Base-by-base conservation (phyloP, 2,329 filamentous ascomycete species). In the Claviceps sorghi region DNA sequence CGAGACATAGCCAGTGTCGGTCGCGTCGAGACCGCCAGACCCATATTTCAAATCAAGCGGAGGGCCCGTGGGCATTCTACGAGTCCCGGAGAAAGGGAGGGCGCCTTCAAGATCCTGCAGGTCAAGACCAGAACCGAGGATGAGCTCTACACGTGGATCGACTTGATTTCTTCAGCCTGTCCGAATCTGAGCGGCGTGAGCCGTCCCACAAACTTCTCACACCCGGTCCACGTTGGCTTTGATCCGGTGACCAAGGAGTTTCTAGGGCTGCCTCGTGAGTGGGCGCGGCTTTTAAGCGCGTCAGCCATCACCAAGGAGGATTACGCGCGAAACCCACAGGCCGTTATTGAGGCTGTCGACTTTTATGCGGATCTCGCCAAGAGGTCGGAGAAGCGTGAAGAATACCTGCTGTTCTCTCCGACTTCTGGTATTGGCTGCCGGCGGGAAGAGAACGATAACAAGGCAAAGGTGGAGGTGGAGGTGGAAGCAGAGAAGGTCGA, bases 181-280 rank as follows among this genome's bases (percentile, higher is more conserved):
- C 91, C 91, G n/a, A 90, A 87, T 56, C 95, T 96, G 87, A 89
- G 91, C 56, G 91, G 91, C 59, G 91, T 97, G 53, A 95, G 90
- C 70, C 95, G 95, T 67, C 91, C 91, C 7, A 96, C 91, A 57
- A 95, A 96, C 72, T 97, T 97, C 72, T 88, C 86, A 29, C 91
- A 97, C 66, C 84, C 89, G 47, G 89, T 97, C 29, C 91, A 97
- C 66, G 91, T 97, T 59, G 91, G 91, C 54, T 97, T 96, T 64
- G 91, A 97, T 65, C 88, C 90, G 32, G 83, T 88, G 60, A 95
- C 88, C 2, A 91, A 91, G 57, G 88, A 90, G 58, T 97, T 97
- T 62, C 88, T 94, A 47, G 91, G 91, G 36, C 69, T 97, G 59
- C 91, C 91, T 2, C 83, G 87, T 8, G 91, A 97, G 73, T 97